Percentiles rank a stretch among this genome's conserved stretches.
Evolutionary conservation across 495 filamentous ascomycete species (phyloP).

Genomic region (Haplographium delicatum): DNA sequence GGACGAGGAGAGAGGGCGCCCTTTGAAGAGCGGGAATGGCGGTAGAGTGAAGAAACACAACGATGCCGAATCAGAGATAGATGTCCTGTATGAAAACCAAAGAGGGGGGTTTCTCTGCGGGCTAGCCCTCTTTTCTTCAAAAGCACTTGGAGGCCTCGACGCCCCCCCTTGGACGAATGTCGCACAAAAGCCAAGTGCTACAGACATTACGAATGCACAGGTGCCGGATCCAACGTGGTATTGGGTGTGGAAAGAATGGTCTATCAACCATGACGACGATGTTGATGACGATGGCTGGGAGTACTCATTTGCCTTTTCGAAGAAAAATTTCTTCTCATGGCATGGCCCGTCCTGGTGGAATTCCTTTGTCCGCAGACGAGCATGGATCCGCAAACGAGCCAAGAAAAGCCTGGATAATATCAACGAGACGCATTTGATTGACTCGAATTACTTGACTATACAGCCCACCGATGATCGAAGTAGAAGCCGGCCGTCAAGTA

Average conservation of each 20-base stretch:
- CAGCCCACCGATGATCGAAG: conserved; percentile 31
- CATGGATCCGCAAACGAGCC: conserved; percentile 83
- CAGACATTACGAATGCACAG: conserved; percentile 86
- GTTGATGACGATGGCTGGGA: conserved; percentile 94
- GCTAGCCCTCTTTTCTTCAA: conserved; percentile 78
- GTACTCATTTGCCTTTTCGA: conserved; percentile 82
- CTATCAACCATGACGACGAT: conserved; percentile 81
- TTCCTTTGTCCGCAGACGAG: conserved; percentile 81
- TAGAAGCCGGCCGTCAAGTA: conserved; percentile 15
- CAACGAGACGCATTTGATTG: conserved; percentile 57
- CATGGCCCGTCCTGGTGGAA: conserved; percentile 90
- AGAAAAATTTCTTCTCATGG: conserved; percentile 76
- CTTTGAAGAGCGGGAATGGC: conserved; percentile 7
- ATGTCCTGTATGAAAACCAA: conserved; percentile 94
- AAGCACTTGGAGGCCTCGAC: conserved; percentile 82
- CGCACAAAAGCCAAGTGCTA: conserved; percentile 64
- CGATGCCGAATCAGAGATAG: conserved; percentile 55
- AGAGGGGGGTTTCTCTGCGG: conserved; percentile 82
- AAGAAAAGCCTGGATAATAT: conserved; percentile 44
- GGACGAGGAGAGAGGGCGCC: conserved; percentile 19
- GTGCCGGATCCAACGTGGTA: conserved; percentile 93
- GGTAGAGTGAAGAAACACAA: conserved; percentile 11
- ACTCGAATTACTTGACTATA: conserved; percentile 84
- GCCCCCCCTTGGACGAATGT: conserved; percentile 80
- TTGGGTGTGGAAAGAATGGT: conserved; percentile 95